A percentile compares a stretch with the other conserved stretches of the same genome.
Evolutionary conservation across 2,329 filamentous ascomycete species (phyloP).

Genomic region (Penicillium sp.): DNA sequence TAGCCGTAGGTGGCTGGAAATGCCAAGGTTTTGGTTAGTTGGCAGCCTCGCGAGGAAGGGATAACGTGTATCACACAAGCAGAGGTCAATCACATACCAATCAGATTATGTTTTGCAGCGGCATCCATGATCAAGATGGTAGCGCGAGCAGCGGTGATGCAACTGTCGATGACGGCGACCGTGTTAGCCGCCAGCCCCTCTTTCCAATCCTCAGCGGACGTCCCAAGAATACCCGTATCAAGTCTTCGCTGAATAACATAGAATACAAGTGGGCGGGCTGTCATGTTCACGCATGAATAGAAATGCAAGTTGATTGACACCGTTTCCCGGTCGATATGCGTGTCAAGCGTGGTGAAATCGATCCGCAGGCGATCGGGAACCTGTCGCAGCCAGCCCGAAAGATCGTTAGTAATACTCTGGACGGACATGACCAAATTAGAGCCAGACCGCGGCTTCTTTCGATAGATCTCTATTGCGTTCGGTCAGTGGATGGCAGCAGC

Average conservation of each 20-base stretch:
- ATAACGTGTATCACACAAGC: no score
- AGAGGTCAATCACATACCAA: conserved; percentile 47
- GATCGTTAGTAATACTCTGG: conserved; percentile 50
- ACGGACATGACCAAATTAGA: conserved; percentile 51
- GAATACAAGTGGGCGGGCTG: conserved; percentile 53
- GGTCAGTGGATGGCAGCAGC: no score
- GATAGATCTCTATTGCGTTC: conserved; percentile 47
- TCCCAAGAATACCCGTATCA: conserved; percentile 32
- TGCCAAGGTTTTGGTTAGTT: neutral
- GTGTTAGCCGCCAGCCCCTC: conserved; percentile 50
- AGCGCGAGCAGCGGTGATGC: conserved; percentile 51
- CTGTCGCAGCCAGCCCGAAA: conserved; percentile 51
- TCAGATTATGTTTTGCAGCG: conserved; percentile 50
- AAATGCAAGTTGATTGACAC: conserved; percentile 56
- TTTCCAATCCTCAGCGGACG: conserved; percentile 46
- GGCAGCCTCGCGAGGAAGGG: no score
- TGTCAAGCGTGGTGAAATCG: conserved; percentile 46
- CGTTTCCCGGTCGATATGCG: conserved; percentile 48
- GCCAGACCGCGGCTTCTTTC: conserved; percentile 48
- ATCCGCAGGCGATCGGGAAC: conserved; percentile 51
- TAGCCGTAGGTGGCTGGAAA: conserved; percentile 54
- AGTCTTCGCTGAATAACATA: conserved; percentile 53
- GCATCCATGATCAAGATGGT: conserved; percentile 51
- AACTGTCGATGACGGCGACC: conserved; percentile 53
- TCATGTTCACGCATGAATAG: conserved; percentile 60